Conservation (phyloP, 1,284 basidiomycete species). For the Salmacisia buchloeana region DNA sequence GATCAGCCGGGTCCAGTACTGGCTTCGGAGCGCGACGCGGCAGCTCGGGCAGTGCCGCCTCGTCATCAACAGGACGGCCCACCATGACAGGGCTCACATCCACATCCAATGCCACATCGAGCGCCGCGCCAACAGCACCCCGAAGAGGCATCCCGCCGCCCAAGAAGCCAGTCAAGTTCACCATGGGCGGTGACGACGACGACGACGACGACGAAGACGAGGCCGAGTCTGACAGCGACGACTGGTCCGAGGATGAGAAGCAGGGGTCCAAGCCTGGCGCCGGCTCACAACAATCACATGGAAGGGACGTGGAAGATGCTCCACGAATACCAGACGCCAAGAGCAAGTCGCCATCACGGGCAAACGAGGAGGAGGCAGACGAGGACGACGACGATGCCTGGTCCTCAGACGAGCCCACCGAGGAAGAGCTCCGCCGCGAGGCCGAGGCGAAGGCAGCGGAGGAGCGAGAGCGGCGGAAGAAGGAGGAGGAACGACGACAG, state of each 20-base stretch:
- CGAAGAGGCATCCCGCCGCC: background rate
- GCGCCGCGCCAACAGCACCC: background rate
- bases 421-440: constrained; percentile 17
- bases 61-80: background rate
- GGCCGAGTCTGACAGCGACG: constrained; percentile 48
- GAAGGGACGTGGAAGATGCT: background rate
- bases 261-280: background rate
- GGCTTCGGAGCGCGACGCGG: background rate
- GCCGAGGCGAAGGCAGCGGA: constrained; percentile 40
- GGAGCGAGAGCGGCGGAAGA: constrained; percentile 51
- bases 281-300: background rate
- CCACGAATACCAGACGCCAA: background rate
- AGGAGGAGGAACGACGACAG: constrained; percentile 63
- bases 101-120: background rate
- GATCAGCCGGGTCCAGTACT: background rate
- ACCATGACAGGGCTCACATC: background rate
- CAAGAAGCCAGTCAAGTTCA: constrained; percentile 34
- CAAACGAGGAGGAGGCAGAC: background rate
- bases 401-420: constrained; percentile 2
- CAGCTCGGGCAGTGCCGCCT: background rate
- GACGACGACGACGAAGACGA: constrained; percentile 30
- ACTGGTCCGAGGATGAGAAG: constrained; percentile 47
- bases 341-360: background rate
- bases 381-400: background rate
- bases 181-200: constrained; percentile 38